phyloP scores from a whole-genome alignment of 2,329 filamentous ascomycete species.

The Lachnellula subtilissima region DNA sequence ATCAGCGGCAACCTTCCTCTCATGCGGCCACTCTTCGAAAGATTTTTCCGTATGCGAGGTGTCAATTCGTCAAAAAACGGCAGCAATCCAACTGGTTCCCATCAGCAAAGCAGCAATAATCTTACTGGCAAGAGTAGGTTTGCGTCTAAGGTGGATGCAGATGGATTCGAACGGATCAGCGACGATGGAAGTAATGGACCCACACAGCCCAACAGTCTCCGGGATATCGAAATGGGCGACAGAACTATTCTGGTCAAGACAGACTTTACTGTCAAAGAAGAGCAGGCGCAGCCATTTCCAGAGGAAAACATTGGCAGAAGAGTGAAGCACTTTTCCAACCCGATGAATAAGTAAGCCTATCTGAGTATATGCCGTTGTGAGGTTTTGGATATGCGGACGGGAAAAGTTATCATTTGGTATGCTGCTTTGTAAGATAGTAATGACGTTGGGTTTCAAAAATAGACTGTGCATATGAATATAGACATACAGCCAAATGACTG shows the following conservation, averaged over 20 bases:
- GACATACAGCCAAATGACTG: too few relatives aligned
- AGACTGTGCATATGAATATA: too few relatives aligned
- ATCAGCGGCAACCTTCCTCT: slow-evolving; percentile 31
- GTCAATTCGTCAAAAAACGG: background rate
- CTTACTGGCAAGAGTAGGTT: background rate
- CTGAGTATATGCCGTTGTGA: background rate
- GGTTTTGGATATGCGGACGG: too few relatives aligned
- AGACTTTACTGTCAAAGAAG: slow-evolving; percentile 1
- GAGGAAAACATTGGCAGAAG: background rate
- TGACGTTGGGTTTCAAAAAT: too few relatives aligned
- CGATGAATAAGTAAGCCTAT: background rate
- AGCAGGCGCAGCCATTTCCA: background rate
- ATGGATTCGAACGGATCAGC: slow-evolving; percentile 4
- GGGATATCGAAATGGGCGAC: slow-evolving; percentile 5
- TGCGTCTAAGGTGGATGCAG: background rate
- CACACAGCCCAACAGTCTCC: background rate
- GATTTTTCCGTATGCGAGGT: slow-evolving; percentile 5
- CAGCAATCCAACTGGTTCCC: background rate
- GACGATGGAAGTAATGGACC: background rate
- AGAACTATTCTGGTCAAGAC: slow-evolving; percentile 1
- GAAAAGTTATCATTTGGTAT: too few relatives aligned
- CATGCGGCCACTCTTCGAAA: slow-evolving; percentile 30
- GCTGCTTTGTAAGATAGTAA: too few relatives aligned
- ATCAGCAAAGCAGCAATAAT: background rate
- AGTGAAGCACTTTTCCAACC: background rate